These are phyloP conservation scores for Dispira simplex DNA, from an alignment of 192 early-diverging fungal species.

Conservation along the genomic window DNA sequence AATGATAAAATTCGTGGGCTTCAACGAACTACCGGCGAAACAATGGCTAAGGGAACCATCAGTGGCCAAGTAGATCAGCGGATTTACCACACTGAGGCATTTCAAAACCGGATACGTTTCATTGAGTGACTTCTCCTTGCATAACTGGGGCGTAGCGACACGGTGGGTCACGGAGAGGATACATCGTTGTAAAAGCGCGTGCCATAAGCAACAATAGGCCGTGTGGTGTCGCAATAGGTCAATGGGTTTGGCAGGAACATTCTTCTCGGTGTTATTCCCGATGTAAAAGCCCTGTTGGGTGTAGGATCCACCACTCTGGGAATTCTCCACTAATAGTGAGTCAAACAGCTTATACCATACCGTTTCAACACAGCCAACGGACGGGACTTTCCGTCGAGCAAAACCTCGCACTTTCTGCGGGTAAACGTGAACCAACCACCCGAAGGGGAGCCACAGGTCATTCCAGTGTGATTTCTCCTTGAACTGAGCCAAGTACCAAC, in stretches of 20 bases:
- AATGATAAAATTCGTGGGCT: not conserved
- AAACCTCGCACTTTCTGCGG: slow-evolving; percentile 16
- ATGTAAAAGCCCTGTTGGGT: no score
- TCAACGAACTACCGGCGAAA: not conserved
- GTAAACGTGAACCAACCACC: slow-evolving; percentile 23
- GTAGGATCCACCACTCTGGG: not conserved
- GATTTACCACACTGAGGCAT: no score
- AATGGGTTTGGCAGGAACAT: not conserved
- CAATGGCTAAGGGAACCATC: slow-evolving; percentile 15
- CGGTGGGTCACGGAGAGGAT: not conserved
- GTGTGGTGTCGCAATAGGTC: not conserved
- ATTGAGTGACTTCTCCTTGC: no score
- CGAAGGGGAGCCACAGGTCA: slow-evolving; percentile 29
- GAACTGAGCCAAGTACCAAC: slow-evolving; percentile 7
- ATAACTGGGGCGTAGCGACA: not conserved
- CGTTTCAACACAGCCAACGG: slow-evolving; percentile 13
- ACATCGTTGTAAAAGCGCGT: not conserved
- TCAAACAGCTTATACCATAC: slow-evolving; percentile 6
- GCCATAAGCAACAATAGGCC: not conserved
- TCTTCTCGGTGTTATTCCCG: no score
- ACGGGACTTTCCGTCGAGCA: not conserved
- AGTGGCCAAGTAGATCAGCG: not conserved
- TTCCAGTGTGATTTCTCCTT: slow-evolving; percentile 27
- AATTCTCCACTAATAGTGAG: slow-evolving; percentile 15
- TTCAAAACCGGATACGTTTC: no score